phyloP scores from a whole-genome alignment of 2,329 filamentous ascomycete species.

The Colletotrichum limetticola region DNA sequence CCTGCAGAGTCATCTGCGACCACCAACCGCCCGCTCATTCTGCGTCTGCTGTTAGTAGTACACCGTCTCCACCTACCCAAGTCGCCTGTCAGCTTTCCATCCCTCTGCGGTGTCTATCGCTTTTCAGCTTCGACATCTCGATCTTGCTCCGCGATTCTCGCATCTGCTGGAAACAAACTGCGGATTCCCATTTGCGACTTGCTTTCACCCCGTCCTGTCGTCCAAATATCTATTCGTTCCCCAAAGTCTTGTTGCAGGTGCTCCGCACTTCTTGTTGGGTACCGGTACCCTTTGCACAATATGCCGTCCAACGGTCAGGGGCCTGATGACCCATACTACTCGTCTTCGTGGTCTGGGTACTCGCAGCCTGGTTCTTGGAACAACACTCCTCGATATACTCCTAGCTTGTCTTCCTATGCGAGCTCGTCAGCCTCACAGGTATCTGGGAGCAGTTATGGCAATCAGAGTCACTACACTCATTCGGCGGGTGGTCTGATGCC shows the following conservation, averaged over 20 bases:
- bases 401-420: not conserved
- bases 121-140: not conserved
- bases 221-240: not conserved
- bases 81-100: not conserved
- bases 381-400: conserved; percentile 12
- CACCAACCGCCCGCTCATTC: not conserved
- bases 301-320: conserved; percentile 3
- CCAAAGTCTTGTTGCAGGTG: not conserved
- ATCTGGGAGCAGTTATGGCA: not conserved
- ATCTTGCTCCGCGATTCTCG: not conserved
- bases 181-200: not conserved
- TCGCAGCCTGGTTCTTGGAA: not conserved
- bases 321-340: not conserved
- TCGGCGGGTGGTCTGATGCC: not conserved
- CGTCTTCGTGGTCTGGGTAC: not conserved
- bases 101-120: not conserved
- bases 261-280: not conserved
- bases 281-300: not conserved
- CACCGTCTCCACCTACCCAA: conserved; percentile 1
- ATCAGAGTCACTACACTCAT: conserved; percentile 22
- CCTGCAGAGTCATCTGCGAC: conserved; percentile 9
- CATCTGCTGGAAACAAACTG: not conserved
- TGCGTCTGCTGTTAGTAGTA: not conserved
- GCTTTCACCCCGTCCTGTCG: not conserved
- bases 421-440: conserved; percentile 14